Evolutionary conservation across 306 rosid species (phyloP).

Genomic region (Quillaja saponaria): DNA sequence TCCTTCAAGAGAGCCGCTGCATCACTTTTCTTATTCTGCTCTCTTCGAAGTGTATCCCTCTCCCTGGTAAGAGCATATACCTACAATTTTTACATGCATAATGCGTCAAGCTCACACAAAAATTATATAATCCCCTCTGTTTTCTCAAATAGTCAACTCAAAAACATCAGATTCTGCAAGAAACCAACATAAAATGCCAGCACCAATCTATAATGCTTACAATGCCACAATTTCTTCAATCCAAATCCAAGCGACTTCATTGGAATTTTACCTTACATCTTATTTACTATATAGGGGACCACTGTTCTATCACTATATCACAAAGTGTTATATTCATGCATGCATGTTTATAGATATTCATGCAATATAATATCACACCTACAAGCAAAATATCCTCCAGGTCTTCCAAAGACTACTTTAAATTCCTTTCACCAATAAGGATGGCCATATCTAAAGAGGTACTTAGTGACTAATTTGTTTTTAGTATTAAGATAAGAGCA

Average conservation of each 20-base stretch:
- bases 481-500: too few species aligned
- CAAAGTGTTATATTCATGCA: too few species aligned
- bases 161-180: constrained; percentile 24
- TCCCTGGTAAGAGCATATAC: constrained; percentile 95
- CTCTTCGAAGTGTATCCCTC: constrained; percentile 93
- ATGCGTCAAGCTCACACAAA: constrained; percentile 16
- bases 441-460: too few species aligned
- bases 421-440: too few species aligned
- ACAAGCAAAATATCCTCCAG: too few species aligned
- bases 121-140: constrained; percentile 7
- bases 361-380: too few species aligned
- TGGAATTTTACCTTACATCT: not conserved
- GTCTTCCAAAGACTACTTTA: too few species aligned
- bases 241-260: constrained; percentile 12
- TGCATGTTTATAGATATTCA: too few species aligned
- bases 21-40: constrained; percentile 93
- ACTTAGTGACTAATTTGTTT: too few species aligned
- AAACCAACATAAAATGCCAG: constrained; percentile 13
- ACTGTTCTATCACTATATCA: too few species aligned
- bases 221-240: constrained; percentile 6
- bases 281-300: too few species aligned
- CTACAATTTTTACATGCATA: constrained; percentile 47
- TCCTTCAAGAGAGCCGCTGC: constrained; percentile 98
- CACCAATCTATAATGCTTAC: constrained; percentile 26
- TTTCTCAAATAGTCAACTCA: constrained; percentile 15